Evolutionary conservation across 306 rosid species (phyloP), one percentile per base, ranked within the genome.

Genomic region (Carpinus viminea): DNA sequence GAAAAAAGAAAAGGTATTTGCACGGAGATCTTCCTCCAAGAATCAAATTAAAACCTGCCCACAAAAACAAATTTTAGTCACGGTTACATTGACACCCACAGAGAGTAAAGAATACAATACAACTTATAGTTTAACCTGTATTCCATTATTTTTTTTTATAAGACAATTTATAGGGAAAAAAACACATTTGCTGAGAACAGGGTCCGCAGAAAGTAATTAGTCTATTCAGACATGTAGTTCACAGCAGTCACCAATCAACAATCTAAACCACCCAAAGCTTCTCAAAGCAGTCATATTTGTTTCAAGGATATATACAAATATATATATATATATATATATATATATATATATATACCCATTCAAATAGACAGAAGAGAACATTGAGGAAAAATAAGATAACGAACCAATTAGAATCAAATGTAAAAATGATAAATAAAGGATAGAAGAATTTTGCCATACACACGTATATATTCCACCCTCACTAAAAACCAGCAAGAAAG

Each of bases 41-140:
- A 54, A 28, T 68, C 79, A 78, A 57, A 13, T 55, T 53, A 18
- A 46, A 16, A 43, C 18, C 18, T 57, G 70, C 26, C 61, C 64
- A 21, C 51, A 60, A 57, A 47, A 68, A 82, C 36, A 59, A 41
- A 41, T 5, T 55, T 20, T 55, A 12, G 15, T 55, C 60, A 55
- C 24, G 10, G 10, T 55, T 55, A 55, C 6, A 52, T 7, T 8
- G 21, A 17, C 26, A 20, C 8, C 0, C 60, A 0, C 15, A 48
- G 17, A 75, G 45, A 47, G 3, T 17, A 68, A 34, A 3, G 8
- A 8, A 13, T 3, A 18, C 13, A 1, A 41, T 97, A 73, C 90
- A 18, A 3, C 16, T 51, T 2, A 47, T 2, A 26, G 56, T 53
- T 24, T 3, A 18, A n/a, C 60, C 24, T 26, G 8, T 18, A 55